Conservation (phyloP, 306 rosid species). For the Dalbergia cultrata region DNA sequence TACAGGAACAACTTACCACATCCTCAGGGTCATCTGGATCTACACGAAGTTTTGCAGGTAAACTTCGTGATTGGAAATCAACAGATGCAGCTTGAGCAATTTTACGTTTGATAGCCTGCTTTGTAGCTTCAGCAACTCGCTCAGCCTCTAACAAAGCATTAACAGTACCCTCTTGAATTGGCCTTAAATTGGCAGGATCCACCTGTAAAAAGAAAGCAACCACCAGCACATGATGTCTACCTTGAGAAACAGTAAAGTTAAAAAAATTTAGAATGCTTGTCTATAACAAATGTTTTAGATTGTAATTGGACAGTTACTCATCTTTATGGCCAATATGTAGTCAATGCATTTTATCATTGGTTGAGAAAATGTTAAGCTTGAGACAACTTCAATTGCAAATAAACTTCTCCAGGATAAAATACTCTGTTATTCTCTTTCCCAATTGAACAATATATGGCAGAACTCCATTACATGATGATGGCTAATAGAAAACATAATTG, state of each 20-base stretch:
- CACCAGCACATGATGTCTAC: slow-evolving; percentile 25
- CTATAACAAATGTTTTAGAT: slow-evolving; percentile 30
- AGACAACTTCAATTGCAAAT: not conserved
- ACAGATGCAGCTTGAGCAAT: slow-evolving; percentile 92
- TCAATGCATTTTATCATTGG: slow-evolving; percentile 24
- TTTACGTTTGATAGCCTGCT: slow-evolving; percentile 92
- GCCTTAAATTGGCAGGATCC: slow-evolving; percentile 91
- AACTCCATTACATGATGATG: slow-evolving; percentile 12
- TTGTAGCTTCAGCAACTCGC: slow-evolving; percentile 95
- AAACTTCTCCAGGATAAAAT: not conserved
- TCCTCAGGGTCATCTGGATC: slow-evolving; percentile 97
- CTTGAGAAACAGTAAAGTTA: not conserved
- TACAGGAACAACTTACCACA: slow-evolving; percentile 66
- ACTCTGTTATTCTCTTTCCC: not conserved
- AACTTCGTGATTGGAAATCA: slow-evolving; percentile 79
- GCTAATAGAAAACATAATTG: not conserved
- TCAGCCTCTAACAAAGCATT: slow-evolving; percentile 91
- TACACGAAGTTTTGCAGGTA: slow-evolving; percentile 93
- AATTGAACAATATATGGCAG: not conserved
- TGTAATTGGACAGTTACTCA: slow-evolving; percentile 2
- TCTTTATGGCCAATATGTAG: not conserved
- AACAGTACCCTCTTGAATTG: slow-evolving; percentile 78
- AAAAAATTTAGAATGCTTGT: not conserved
- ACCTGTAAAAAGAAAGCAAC: slow-evolving; percentile 69
- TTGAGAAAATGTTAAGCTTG: not conserved